Conservation (phyloP, 1,284 basidiomycete species). For the Peniophora sp. region DNA sequence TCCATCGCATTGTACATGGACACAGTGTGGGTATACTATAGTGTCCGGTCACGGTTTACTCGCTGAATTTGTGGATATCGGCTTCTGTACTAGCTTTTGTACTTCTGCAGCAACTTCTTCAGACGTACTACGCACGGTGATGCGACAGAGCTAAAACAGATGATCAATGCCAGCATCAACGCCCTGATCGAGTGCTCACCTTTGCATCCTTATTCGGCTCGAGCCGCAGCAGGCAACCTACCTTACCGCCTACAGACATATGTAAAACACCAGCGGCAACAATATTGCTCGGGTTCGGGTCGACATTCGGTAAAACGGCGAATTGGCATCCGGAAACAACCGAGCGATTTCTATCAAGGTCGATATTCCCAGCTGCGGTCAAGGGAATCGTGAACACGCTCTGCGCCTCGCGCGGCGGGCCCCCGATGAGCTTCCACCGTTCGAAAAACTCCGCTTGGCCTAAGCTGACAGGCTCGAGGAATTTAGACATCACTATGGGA, state of each 20-base stretch:
- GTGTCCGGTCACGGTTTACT: too few species aligned
- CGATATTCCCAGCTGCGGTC: conserved; percentile 61
- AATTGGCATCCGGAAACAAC: conserved; percentile 75
- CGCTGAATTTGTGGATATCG: conserved; percentile 23
- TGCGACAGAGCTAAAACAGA: conserved; percentile 68
- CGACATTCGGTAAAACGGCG: conserved; percentile 72
- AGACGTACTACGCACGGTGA: conserved; percentile 94
- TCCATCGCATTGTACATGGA: background rate
- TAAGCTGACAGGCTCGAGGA: conserved; percentile 89
- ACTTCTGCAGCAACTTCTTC: conserved; percentile 84
- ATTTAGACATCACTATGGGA: conserved; percentile 86
- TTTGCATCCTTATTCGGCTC: conserved; percentile 96
- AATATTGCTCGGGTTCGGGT: conserved; percentile 82
- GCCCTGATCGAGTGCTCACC: conserved; percentile 33
- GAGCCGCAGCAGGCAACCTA: conserved; percentile 87
- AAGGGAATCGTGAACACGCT: conserved; percentile 77
- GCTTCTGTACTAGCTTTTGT: conserved; percentile 58
- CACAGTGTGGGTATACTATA: background rate
- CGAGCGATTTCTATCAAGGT: conserved; percentile 65
- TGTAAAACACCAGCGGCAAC: conserved; percentile 93
- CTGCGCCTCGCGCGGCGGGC: conserved; percentile 88
- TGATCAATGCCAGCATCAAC: conserved; percentile 2
- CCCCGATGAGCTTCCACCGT: conserved; percentile 96
- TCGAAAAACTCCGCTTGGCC: conserved; percentile 88
- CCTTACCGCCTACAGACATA: conserved; percentile 81